Percentiles rank a stretch among this genome's conserved stretches.
Evolutionary conservation across 2,329 filamentous ascomycete species (phyloP).

Genomic region (Penicillium italicum): DNA sequence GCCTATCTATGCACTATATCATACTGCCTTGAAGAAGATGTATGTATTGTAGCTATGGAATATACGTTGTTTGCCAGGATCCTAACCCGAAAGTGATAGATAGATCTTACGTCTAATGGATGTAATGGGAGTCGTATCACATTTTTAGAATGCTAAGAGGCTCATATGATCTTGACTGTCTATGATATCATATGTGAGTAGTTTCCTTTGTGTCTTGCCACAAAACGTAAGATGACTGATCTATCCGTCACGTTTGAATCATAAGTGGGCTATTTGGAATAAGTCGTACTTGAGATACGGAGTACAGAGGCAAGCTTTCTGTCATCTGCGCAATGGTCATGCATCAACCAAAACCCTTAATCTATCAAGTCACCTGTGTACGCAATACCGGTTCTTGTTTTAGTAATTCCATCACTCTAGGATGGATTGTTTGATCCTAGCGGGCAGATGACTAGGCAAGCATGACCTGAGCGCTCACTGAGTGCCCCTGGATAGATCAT

Average conservation of each 20-base stretch:
- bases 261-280: too few species aligned
- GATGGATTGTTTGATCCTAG: background rate
- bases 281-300: too few species aligned
- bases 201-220: too few species aligned
- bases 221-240: too few species aligned
- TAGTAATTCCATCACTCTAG: background rate
- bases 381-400: too few species aligned
- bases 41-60: background rate
- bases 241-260: too few species aligned
- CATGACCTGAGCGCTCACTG: background rate
- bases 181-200: background rate
- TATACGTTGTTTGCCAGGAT: background rate
- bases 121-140: background rate
- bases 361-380: too few species aligned
- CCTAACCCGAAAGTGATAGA: background rate
- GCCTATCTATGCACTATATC: background rate
- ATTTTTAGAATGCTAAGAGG: background rate
- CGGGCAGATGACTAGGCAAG: background rate
- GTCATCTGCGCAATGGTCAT: too few species aligned
- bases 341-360: too few species aligned
- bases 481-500: background rate
- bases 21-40: too few species aligned
- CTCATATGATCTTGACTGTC: background rate
- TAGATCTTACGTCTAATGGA: background rate
- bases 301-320: too few species aligned